Evolutionary conservation across 129 eudicot species (phyloP).

Genomic region (Escallonia herrerae): DNA sequence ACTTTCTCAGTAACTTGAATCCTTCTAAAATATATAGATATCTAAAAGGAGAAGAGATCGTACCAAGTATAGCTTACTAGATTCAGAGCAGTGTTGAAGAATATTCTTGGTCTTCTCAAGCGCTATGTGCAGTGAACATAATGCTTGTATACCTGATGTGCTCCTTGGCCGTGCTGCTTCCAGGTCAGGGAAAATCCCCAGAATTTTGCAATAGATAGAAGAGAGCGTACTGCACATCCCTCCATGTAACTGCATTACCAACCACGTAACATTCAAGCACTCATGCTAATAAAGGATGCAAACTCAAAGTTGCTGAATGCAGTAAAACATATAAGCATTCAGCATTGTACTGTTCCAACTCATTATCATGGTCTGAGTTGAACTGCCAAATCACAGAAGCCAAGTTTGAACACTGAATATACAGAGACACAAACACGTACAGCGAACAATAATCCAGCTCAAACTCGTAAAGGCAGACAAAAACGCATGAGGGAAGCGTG

Average conservation of each 20-base stretch:
- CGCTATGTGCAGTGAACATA: slow-evolving; percentile 90
- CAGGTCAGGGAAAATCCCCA: slow-evolving; percentile 69
- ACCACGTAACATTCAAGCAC: slow-evolving; percentile 13
- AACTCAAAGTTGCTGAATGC: no score
- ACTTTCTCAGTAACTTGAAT: no score
- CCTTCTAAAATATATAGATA: background rate
- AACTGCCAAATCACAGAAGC: background rate
- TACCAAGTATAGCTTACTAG: slow-evolving; percentile 98
- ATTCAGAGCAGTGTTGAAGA: slow-evolving; percentile 93
- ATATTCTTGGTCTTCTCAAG: slow-evolving; percentile 89
- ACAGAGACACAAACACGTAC: background rate
- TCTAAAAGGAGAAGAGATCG: background rate
- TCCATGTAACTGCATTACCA: slow-evolving; percentile 73
- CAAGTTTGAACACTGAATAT: background rate
- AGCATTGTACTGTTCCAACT: no score
- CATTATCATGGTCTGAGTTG: no score
- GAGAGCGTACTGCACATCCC: slow-evolving; percentile 84
- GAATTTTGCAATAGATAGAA: slow-evolving; percentile 56
- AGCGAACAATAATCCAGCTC: no score
- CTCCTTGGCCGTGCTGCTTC: slow-evolving; percentile 98
- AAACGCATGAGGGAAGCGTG: no score
- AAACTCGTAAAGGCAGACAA: no score
- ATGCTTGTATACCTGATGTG: slow-evolving; percentile 94
- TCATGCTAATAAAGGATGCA: no score
- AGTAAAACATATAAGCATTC: no score